A percentile compares a stretch with the other conserved stretches of the same genome.
Evolutionary conservation across 768 basidiomycete species (phyloP).

Genomic region (Trametes punicea): DNA sequence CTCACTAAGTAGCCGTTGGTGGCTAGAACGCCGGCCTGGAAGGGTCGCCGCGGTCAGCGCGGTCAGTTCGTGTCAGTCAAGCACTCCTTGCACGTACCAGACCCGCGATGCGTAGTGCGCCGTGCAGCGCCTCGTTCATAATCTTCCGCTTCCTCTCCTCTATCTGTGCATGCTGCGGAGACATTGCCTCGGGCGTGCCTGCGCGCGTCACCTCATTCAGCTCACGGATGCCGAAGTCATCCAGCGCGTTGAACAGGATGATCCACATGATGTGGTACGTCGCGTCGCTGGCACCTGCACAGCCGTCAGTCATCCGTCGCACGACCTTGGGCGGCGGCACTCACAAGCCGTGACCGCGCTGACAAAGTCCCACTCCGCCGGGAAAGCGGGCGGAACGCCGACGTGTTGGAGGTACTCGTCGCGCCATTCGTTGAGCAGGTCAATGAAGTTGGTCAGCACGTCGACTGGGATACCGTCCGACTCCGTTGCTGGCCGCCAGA

Average conservation of each 20-base stretch:
- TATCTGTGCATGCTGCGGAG: conserved; percentile 47
- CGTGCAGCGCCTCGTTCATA: conserved; percentile 78
- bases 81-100: conserved; percentile 58
- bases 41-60: background rate
- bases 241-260: conserved; percentile 73
- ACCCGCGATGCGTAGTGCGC: conserved; percentile 85
- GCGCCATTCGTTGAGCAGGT: conserved; percentile 66
- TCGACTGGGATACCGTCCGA: conserved; percentile 74
- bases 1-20: conserved; percentile 83
- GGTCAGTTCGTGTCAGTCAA: background rate
- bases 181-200: conserved; percentile 33
- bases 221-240: conserved; percentile 83
- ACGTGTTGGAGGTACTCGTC: conserved; percentile 72
- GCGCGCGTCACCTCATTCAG: conserved; percentile 47
- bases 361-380: conserved; percentile 88
- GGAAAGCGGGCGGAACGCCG: conserved; percentile 84
- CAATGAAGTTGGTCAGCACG: conserved; percentile 53
- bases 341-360: conserved; percentile 63
- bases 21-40: conserved; percentile 75
- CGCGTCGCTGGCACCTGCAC: conserved; percentile 76
- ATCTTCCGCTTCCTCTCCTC: conserved; percentile 67
- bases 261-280: conserved; percentile 95
- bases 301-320: conserved; percentile 32
- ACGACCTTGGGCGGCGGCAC: conserved; percentile 21
- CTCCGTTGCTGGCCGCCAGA: conserved; percentile 79